Base-by-base conservation (phyloP, 1,284 basidiomycete genomes). In the Apiotrichum montevideense region DNA sequence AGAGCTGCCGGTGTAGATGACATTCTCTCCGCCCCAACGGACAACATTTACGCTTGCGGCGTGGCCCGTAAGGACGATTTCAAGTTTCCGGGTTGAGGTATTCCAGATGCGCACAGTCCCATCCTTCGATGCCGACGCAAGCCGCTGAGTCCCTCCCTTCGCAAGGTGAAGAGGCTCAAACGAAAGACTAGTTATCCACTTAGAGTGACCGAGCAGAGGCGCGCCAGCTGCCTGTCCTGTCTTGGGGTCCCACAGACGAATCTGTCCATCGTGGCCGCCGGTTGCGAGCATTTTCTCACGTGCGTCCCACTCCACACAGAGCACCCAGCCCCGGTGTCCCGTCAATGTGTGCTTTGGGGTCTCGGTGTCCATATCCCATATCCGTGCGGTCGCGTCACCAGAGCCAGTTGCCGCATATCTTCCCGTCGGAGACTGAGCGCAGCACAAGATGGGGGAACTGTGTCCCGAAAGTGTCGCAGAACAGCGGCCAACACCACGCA, bases 291-390 rank as follows among this genome's bases (percentile, higher is more conserved):
- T 86, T 55, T 91, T 81, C 71, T 97, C 95, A 77, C 88, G 82
- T 0, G 89, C 86, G 68, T 98, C 94, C 95, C 95, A 98, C 71
- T 97, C 96, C 3, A 94, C 89, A 65, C 92, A 96, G 0, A 98
- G 81, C 1, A 98, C 91, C 94, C 94, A 98, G 0, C 92, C 93
- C 61, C 85, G 85, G 72, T 98, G 96, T 0, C 95, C 95, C 0
- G 83, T 78, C 10, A 98, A 81, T 8, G 87, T 88, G 72, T 91
- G 88, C 51, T 90, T 89, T 0, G 95, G 95, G 9, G 85, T 88
- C 77, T 98, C 96, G 0, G 90, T 94, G 68, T 88, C 84, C 56
- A 98, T 83, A 75, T 98, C 89, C 95, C 95, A 98, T 39, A 98
- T 76, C 7, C 95, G 84, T 11, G 89, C 92, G 46, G 88, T 92